Evolutionary conservation across 1,139 yeast genomes (phyloP).

Genomic region (Blastobotrys petasosporus): DNA sequence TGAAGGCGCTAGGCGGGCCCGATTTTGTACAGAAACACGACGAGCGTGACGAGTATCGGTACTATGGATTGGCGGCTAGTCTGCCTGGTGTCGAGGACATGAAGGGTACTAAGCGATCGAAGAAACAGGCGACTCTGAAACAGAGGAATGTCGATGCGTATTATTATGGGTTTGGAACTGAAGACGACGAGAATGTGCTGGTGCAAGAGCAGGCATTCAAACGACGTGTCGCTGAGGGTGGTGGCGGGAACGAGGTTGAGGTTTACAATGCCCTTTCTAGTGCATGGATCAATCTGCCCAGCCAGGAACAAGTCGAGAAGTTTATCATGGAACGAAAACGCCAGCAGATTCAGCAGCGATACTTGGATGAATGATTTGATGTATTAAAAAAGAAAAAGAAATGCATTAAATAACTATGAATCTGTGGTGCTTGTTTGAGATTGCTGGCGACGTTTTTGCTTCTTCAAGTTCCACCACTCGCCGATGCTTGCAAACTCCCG

Average conservation of each 20-base stretch:
- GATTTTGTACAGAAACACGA: conserved; percentile 41
- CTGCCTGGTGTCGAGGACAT: conserved; percentile 65
- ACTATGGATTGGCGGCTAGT: conserved; percentile 80
- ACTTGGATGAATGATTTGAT: conserved; percentile 12
- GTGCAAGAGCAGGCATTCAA: conserved; percentile 27
- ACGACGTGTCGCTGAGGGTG: not conserved
- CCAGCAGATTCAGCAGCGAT: conserved; percentile 38
- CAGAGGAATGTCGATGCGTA: conserved; percentile 9
- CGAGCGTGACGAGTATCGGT: conserved; percentile 51
- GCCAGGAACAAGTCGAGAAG: conserved; percentile 39
- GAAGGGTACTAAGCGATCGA: conserved; percentile 3
- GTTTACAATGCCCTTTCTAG: not conserved
- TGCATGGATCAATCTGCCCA: conserved; percentile 12
- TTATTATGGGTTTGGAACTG: conserved; percentile 48
- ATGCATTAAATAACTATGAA: not conserved
- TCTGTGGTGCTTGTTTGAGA: not conserved
- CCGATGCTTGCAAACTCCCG: too few relatives aligned
- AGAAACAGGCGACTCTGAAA: conserved; percentile 11
- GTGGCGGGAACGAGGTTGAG: too few relatives aligned
- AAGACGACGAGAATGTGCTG: conserved; percentile 25
- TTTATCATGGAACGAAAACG: conserved; percentile 45
- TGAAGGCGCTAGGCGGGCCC: conserved; percentile 64
- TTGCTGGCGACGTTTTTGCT: not conserved
- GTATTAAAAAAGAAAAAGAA: not conserved
- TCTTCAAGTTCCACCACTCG: not conserved